Base-by-base conservation (phyloP, 148 eudicot species). In the Rhododendron henanense region DNA sequence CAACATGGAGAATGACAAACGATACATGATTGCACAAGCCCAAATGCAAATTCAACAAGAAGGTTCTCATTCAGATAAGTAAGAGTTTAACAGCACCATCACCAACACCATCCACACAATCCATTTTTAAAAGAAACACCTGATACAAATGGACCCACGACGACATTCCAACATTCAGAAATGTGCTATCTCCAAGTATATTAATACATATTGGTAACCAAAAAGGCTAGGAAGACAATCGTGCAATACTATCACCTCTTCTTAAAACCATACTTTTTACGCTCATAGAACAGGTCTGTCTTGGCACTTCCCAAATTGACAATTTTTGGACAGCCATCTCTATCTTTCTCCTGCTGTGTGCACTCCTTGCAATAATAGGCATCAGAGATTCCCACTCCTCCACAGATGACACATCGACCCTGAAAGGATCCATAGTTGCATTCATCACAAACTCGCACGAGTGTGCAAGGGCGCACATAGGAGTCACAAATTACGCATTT, bases 311-410 rank as follows among this genome's bases (percentile, higher is more conserved):
- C 96, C 77, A 94, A 79, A 89, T 94, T 94, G 25, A 93, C 96
- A 78, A 94, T 94, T 85, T 94, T 92, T 1, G 96, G 96, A 82
- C 95, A 94, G 48, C 95, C 95, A 53, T 94, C 96, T 74, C 96
- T 88, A 79, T 94, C 96, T 89, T 94, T 94, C 92, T 94, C 96
- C 89, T 93, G 94, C 87, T 93, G 96, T 25, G 96, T 94, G 85
- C 96, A 91, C 85, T 94, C 96, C 77, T 94, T 94, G 91, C 96
- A 93, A 84, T 92, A 93, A 84, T 94, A 94, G 48, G 96, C 96
- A 87, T 94, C 96, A 25, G 96, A 94, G 63, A 94, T 94, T 48
- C 96, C 96, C 45, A 93, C 92, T 18, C 95, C 96, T 65, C 96
- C 96, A 84, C 94, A 94, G 76, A 94, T 91, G 44, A 92, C 95